Percentiles rank a stretch among this genome's conserved stretches.
These are phyloP conservation scores for Funneliformis mosseae DNA, from an alignment of 192 early-diverging fungal genomes.

Conservation along the genomic window DNA sequence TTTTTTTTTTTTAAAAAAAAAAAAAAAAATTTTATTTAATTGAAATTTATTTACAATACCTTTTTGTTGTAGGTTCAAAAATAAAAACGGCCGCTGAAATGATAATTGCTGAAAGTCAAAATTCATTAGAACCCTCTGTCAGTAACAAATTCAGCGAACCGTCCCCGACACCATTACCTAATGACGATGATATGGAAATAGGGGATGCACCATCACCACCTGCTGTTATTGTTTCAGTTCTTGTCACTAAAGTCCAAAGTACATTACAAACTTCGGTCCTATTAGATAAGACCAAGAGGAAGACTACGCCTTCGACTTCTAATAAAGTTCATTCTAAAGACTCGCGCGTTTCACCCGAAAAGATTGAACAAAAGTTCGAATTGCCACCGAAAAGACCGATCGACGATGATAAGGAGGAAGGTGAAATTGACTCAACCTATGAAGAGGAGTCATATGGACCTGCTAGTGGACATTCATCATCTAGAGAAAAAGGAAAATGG, in stretches of 20 bases:
- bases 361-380: neutral
- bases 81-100: slow-evolving; percentile 41
- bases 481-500: neutral
- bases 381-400: neutral
- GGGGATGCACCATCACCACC: slow-evolving; percentile 47
- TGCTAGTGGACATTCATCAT: neutral
- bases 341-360: neutral
- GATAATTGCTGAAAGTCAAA: slow-evolving; percentile 31
- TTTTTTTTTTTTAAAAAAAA: neutral
- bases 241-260: neutral
- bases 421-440: slow-evolving; percentile 9
- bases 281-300: neutral
- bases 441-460: neutral
- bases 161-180: slow-evolving; percentile 39
- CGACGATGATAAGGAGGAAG: slow-evolving; percentile 13
- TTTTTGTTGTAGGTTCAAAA: slow-evolving; percentile 36
- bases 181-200: slow-evolving; percentile 50
- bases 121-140: slow-evolving; percentile 31
- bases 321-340: neutral
- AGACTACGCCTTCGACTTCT: slow-evolving; percentile 21
- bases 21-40: neutral
- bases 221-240: neutral
- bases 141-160: neutral
- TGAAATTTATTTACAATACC: slow-evolving; percentile 35
- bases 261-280: neutral